These are phyloP conservation scores for Tetrapisispora fleetii DNA, from an alignment of 805 yeast species.

Conservation along the genomic window DNA sequence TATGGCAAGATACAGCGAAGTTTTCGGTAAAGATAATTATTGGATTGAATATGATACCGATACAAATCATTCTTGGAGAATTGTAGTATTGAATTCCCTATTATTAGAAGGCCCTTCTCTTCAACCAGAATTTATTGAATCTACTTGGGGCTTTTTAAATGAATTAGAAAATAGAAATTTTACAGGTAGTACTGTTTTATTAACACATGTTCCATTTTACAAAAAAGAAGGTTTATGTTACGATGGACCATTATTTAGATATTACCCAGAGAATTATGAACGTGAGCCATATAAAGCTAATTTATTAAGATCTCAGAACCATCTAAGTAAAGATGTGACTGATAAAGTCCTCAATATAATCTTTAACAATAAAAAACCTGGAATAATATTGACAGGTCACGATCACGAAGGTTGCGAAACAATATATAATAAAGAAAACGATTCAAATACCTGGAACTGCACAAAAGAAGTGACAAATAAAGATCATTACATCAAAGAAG, in stretches of 20 bases:
- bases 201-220: conserved; percentile 86
- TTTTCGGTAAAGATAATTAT: conserved; percentile 81
- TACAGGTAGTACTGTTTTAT: conserved; percentile 67
- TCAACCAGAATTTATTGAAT: conserved; percentile 57
- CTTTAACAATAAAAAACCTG: conserved; percentile 58
- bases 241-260: conserved; percentile 72
- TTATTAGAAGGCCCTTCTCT: conserved; percentile 85
- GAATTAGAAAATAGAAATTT: conserved; percentile 46
- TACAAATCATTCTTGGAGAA: conserved; percentile 64
- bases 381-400: conserved; percentile 85
- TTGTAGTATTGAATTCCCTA: conserved; percentile 76
- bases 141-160: conserved; percentile 66
- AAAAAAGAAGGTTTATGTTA: conserved; percentile 73
- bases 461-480: conserved; percentile 14
- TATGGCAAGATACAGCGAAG: conserved; percentile 60
- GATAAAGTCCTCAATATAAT: conserved; percentile 61
- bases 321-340: conserved; percentile 55
- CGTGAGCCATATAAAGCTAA: conserved; percentile 61
- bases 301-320: conserved; percentile 75
- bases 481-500: conserved; percentile 44
- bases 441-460: conserved; percentile 42
- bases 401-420: conserved; percentile 92
- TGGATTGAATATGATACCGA: conserved; percentile 61
- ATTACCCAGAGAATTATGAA: conserved; percentile 44
- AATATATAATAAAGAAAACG: conserved; percentile 41